phyloP scores from a whole-genome alignment of 345 rosid species.

The Euphorbia pulcherrima region DNA sequence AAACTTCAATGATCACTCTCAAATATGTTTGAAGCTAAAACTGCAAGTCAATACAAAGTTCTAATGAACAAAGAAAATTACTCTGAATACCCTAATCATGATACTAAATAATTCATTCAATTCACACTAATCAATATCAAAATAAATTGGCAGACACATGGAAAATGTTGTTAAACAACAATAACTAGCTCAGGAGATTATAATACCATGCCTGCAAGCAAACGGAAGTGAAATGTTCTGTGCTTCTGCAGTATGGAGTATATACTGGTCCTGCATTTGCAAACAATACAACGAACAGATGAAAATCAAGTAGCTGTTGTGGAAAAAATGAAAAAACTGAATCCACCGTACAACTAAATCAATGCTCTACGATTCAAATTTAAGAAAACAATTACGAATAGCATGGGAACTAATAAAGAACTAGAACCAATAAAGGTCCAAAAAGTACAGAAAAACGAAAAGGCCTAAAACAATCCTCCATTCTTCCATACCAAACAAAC shows the following conservation, averaged over 20 bases:
- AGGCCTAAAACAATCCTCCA: too few species aligned
- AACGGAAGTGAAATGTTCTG: conserved; percentile 82
- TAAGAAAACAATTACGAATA: neutral
- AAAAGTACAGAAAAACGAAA: too few species aligned
- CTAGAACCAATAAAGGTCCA: too few species aligned
- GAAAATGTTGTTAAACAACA: neutral
- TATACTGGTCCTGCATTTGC: conserved; percentile 84
- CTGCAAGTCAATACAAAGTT: neutral
- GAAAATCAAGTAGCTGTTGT: neutral
- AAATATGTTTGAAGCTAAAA: neutral
- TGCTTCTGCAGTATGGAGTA: conserved; percentile 84
- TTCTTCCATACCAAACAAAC: too few species aligned
- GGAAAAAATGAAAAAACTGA: neutral
- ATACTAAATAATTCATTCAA: too few species aligned
- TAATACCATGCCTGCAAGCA: conserved; percentile 95
- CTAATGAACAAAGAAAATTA: neutral
- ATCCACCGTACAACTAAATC: neutral
- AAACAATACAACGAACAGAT: neutral
- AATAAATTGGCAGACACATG: neutral
- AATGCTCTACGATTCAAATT: neutral
- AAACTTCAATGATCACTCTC: neutral
- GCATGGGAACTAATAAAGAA: neutral
- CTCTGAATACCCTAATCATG: neutral
- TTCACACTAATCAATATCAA: too few species aligned
- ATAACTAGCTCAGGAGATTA: neutral